Evolutionary conservation across 2,329 filamentous ascomycete species (phyloP), one percentile per base, ranked within the genome.

Genomic region (Neonectria coccinea): DNA sequence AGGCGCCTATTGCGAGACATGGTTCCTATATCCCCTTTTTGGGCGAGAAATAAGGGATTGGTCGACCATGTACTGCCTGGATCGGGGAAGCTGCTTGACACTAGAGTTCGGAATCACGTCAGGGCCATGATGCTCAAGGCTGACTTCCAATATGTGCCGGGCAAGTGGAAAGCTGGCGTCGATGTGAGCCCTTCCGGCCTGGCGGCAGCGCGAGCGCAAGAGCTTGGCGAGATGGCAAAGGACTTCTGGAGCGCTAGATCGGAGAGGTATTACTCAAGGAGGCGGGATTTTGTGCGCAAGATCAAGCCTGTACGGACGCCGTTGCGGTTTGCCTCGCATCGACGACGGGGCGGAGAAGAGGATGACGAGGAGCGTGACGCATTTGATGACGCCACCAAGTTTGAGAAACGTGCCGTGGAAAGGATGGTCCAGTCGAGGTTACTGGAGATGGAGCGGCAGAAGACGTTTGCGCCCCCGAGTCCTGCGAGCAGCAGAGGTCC

Each of bases 241-340:
- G 53, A 56, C 25, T 56, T 56, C 2, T 56, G 53, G 53, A 56
- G 53, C 22, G 53, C 53, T 3, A 42, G 53, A 27, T 56, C 53
- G n/a, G 53, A 56, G 39, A 44, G 53, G 39, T 56, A 56, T 14
- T n/a, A 22, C 41, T 45, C 53, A 2, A 44, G 53, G 16, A 44
- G 53, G 25, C 39, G 53, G 53, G 39, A 56, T 16, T 56, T 56
- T 56, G 53, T 56, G 53, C 53, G 53, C 53, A 56, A 56, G 53
- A 31, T 56, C 53, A 56, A 56, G 39, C 14, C 39, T 56, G 53
- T 31, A 11, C 53, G 9, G 39, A 56, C 53, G 25, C 53, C 53
- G 53, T 14, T 56, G 53, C 53, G 53, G 53, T 56, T 56, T 56
- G 53, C 53, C 14, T 45, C 53, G 53, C 53, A 56, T 45, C 36